Evolutionary conservation across 1,284 basidiomycete species (phyloP).

Genomic region (Sanghuangporus sanghuang): DNA sequence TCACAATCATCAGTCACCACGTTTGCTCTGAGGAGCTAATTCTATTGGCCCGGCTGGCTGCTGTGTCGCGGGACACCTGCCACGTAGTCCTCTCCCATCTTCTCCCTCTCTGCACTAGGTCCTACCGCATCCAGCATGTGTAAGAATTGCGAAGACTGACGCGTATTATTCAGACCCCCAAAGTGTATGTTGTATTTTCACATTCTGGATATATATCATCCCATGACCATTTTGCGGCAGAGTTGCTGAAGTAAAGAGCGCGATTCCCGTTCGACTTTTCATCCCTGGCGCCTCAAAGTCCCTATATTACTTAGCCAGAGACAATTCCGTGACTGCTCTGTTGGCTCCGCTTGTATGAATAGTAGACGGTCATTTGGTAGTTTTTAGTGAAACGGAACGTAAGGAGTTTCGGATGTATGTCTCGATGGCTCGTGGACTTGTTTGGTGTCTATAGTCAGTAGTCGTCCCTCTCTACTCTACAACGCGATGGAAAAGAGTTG

Average conservation of each 20-base stretch:
- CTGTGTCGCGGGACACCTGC: too few relatives aligned
- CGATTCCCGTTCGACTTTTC: constrained; percentile 60
- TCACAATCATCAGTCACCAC: too few relatives aligned
- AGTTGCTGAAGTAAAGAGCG: constrained; percentile 40
- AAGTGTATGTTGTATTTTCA: background rate
- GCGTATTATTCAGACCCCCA: background rate
- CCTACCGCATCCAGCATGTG: background rate
- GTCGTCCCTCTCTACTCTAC: background rate
- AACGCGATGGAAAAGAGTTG: background rate
- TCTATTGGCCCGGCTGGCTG: too few relatives aligned
- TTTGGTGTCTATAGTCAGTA: constrained; percentile 13
- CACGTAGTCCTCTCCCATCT: too few relatives aligned
- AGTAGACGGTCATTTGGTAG: constrained; percentile 44
- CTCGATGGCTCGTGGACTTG: background rate
- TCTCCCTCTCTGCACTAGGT: too few relatives aligned
- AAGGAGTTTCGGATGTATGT: constrained; percentile 31
- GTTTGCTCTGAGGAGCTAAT: too few relatives aligned
- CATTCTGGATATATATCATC: background rate
- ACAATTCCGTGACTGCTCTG: constrained; percentile 48
- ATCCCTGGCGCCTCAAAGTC: constrained; percentile 61
- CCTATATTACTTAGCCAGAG: constrained; percentile 52
- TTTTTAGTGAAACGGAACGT: constrained; percentile 24
- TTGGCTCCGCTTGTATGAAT: constrained; percentile 54
- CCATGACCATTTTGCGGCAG: constrained; percentile 22
- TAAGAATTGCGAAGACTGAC: background rate